Conservation (phyloP, 176 grass and related monocot genomes). For the Cenchrus fungigraminus region DNA sequence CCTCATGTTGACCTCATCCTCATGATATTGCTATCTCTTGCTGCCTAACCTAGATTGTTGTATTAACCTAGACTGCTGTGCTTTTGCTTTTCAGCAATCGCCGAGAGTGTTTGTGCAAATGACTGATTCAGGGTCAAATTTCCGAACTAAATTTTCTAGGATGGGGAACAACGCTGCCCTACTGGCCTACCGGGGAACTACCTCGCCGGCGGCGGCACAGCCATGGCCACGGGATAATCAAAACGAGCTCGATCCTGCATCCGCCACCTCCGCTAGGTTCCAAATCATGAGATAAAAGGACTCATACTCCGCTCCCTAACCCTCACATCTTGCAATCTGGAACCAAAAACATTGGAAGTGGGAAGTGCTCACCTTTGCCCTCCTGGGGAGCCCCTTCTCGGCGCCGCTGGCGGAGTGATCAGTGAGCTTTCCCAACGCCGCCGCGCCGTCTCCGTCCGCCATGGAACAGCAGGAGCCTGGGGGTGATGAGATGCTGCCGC, state of each 20-base stretch:
- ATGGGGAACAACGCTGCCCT: neutral
- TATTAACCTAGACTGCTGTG: neutral
- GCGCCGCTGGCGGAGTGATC: constrained; percentile 15
- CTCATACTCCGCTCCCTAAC: neutral
- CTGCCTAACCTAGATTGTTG: neutral
- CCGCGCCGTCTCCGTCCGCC: constrained; percentile 32
- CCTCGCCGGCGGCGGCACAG: neutral
- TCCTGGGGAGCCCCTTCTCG: constrained; percentile 32
- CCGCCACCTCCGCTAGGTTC: neutral
- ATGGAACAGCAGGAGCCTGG: neutral
- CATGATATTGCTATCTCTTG: neutral
- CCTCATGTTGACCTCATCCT: constrained; percentile 7
- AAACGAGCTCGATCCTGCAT: constrained; percentile 4
- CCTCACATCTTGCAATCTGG: neutral
- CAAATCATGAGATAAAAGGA: neutral
- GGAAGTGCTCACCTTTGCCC: constrained; percentile 37
- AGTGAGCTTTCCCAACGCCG: constrained; percentile 29
- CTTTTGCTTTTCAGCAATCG: neutral
- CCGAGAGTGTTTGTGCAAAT: neutral
- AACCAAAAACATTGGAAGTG: neutral
- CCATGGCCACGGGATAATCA: neutral
- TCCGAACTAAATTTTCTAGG: neutral
- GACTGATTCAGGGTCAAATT: neutral
- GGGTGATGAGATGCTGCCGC: neutral
- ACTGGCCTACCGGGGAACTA: neutral